These are phyloP conservation scores for Candida chauliodis DNA, from an alignment of 805 yeast species.

Conservation along the genomic window DNA sequence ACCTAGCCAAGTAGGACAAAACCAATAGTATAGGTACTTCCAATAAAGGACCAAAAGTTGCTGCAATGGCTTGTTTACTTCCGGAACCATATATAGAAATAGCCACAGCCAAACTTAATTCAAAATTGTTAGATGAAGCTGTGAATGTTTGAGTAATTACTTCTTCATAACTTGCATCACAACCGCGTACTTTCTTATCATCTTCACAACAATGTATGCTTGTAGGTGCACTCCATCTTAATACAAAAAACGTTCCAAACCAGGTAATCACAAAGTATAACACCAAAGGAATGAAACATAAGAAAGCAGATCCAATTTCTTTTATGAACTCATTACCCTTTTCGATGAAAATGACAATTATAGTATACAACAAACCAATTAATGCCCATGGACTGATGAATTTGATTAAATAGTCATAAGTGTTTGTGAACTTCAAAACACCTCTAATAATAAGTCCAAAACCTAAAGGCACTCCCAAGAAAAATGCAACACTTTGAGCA, in stretches of 20 bases:
- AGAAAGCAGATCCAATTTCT: slow-evolving; percentile 46
- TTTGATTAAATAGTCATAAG: slow-evolving; percentile 28
- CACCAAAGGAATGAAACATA: slow-evolving; percentile 48
- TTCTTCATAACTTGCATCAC: slow-evolving; percentile 38
- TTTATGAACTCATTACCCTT: slow-evolving; percentile 47
- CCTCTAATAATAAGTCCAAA: slow-evolving; percentile 45
- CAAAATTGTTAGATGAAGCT: slow-evolving; percentile 58
- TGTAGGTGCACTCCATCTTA: slow-evolving; percentile 7
- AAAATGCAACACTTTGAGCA: slow-evolving; percentile 48
- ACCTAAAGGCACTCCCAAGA: slow-evolving; percentile 52
- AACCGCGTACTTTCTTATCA: slow-evolving; percentile 21
- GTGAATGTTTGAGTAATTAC: slow-evolving; percentile 52
- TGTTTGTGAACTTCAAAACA: slow-evolving; percentile 18
- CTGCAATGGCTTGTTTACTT: slow-evolving; percentile 52
- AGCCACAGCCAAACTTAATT: slow-evolving; percentile 52
- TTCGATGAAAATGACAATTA: slow-evolving; percentile 48
- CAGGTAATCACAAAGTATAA: slow-evolving; percentile 47
- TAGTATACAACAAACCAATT: slow-evolving; percentile 50
- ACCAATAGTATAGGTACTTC: slow-evolving; percentile 52
- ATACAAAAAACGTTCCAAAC: slow-evolving; percentile 25
- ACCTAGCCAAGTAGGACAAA: slow-evolving; percentile 34
- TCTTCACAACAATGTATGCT: not conserved
- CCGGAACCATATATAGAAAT: slow-evolving; percentile 50
- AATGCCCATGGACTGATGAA: slow-evolving; percentile 48
- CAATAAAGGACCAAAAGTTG: slow-evolving; percentile 58